Base-by-base conservation (phyloP, 2,329 filamentous ascomycete species). In the Aureobasidium uvarum region DNA sequence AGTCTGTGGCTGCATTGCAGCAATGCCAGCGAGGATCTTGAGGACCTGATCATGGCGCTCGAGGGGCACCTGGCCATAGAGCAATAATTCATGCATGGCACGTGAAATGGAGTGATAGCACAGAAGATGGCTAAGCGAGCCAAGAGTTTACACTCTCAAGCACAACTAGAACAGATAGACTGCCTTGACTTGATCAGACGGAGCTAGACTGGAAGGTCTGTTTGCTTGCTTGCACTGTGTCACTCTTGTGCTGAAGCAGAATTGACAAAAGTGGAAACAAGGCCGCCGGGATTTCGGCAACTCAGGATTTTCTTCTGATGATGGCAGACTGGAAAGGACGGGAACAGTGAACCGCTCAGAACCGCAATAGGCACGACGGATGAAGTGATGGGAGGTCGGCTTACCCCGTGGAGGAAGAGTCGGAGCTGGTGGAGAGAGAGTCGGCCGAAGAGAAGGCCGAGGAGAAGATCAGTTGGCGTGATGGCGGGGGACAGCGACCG, bases 71-170 rank as follows among this genome's bases (percentile, higher is more conserved):
- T 85, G 82, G 70, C 83, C 85, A 76, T 84, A 86, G 52, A 88
- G 81, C 55, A 86, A 77, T 69, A 86, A 79, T 77, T 88, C 85
- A 75, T 88, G 85, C 85, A 88, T 87, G 25, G 43, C 59, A 62
- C 50, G 54, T 59, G 54, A 51, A 28, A 38, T 56, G 36, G 31
- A 18, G 33, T 14, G n/a, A 33, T 36, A 11, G 48, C 31, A 33
- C 28, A 33, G 33, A 23, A 33, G 54, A 20, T 5, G 1, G 45
- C 2, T 39, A 39, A 51, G 14, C 45, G 11, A 50, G 58, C 45
- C 48, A 45, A 52, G 20, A n/a, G 13, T 41, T 20, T 1, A 31
- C 36, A 41, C 8, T 20, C 20, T 5, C 3, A 28, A 25, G 16
- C 25, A 33, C 5, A 48, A 23, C 6, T 7, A 8, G 36, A 41